Conservation (phyloP, 2,329 filamentous ascomycete species). For the Aspergillus sp. region DNA sequence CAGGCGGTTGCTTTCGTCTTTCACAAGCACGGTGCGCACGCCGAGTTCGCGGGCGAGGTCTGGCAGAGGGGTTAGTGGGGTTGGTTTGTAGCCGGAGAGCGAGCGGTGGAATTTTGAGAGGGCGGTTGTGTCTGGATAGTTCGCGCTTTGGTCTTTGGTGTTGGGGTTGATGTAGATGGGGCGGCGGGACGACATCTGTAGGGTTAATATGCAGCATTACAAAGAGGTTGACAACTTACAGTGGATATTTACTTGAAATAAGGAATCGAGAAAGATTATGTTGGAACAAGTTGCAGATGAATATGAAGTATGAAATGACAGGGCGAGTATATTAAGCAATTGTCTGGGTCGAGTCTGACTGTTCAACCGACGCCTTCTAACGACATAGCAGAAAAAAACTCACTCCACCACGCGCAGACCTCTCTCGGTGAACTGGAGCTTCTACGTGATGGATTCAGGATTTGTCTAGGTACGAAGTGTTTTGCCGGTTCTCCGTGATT, state of each 20-base stretch:
- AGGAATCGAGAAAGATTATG: background rate
- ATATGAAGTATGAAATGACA: too few species aligned
- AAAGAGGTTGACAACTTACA: too few species aligned
- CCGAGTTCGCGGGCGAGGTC: conserved; percentile 58
- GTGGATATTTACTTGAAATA: background rate
- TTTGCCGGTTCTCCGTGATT: background rate
- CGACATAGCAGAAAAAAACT: conserved; percentile 1
- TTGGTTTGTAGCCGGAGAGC: conserved; percentile 58
- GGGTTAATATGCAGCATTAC: background rate
- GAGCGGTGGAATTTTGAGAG: conserved; percentile 54
- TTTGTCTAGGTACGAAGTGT: background rate
- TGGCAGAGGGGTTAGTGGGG: conserved; percentile 55
- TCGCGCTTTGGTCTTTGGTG: conserved; percentile 16
- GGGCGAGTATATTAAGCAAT: too few species aligned
- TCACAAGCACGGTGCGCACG: conserved; percentile 61
- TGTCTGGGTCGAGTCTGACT: background rate
- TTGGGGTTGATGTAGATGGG: conserved; percentile 29
- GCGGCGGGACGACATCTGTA: conserved; percentile 17
- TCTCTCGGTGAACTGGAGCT: background rate
- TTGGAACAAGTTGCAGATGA: background rate
- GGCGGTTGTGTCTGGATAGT: conserved; percentile 12
- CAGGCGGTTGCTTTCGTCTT: conserved; percentile 69
- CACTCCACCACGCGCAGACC: background rate
- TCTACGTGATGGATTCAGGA: background rate
- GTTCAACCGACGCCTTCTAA: conserved; percentile 10